A percentile compares a stretch with the other conserved stretches of the same genome.
Conservation (phyloP, 1,284 basidiomycete genomes). For the Anthracocystis panici-leucophaei region DNA sequence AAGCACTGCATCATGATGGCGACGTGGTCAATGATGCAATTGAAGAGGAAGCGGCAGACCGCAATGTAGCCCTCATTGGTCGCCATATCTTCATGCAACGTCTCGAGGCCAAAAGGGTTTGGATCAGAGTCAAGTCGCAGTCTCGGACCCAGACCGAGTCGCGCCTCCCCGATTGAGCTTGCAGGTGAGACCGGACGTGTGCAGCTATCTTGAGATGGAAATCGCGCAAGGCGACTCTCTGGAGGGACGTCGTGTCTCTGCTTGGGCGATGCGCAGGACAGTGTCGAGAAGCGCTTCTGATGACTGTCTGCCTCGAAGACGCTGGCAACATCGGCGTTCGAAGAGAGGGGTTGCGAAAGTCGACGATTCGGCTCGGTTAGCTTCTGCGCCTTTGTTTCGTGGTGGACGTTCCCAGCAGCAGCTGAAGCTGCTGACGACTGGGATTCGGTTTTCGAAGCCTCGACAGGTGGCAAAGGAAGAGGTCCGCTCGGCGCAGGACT, state of each 20-base stretch:
- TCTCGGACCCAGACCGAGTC: slow-evolving; percentile 10
- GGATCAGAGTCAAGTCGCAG: slow-evolving; percentile 1
- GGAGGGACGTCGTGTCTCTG: neutral
- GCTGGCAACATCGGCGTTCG: no score
- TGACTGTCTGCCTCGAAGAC: no score
- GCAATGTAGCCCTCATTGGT: slow-evolving; percentile 31
- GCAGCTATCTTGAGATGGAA: neutral
- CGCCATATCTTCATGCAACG: slow-evolving; percentile 21
- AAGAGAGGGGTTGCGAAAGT: no score
- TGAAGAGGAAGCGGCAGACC: slow-evolving; percentile 36
- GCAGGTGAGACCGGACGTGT: neutral
- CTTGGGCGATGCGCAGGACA: neutral
- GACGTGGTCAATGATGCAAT: slow-evolving; percentile 41
- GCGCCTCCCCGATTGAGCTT: neutral
- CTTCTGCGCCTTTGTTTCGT: no score
- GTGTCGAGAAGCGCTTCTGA: neutral
- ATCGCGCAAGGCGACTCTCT: no score
- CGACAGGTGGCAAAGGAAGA: slow-evolving; percentile 14
- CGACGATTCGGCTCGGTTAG: no score
- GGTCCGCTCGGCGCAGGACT: slow-evolving; percentile 23
- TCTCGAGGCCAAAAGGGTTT: slow-evolving; percentile 5
- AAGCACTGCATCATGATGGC: slow-evolving; percentile 29
- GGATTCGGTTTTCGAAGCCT: neutral
- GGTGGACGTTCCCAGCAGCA: neutral
- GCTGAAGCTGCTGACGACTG: neutral